These are phyloP conservation scores for Rhinocladiella mackenziei DNA, from an alignment of 2,329 filamentous ascomycete species.

Conservation along the genomic window DNA sequence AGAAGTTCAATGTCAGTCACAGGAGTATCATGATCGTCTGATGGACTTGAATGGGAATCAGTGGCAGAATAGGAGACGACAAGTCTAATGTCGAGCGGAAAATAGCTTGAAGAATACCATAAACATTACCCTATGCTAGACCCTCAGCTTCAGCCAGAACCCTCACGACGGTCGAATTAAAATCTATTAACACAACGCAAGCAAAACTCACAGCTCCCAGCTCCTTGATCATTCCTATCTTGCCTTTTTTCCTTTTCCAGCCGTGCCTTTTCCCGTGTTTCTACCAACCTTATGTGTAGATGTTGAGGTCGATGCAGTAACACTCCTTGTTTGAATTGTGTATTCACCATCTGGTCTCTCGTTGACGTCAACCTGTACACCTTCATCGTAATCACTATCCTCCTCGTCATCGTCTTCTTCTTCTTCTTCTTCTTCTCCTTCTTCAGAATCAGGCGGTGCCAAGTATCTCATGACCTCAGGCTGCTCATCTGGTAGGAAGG, in stretches of 20 bases:
- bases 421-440: conserved; percentile 22
- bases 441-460: conserved; percentile 18
- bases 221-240: too few relatives aligned
- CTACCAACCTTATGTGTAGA: conserved; percentile 5
- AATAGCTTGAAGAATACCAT: too few relatives aligned
- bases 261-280: conserved; percentile 7
- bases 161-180: too few relatives aligned
- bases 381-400: conserved; percentile 22
- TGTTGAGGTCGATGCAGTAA: conserved; percentile 9
- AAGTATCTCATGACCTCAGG: conserved; percentile 26
- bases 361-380: conserved; percentile 22
- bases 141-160: too few relatives aligned
- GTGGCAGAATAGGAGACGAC: too few relatives aligned
- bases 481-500: conserved; percentile 22
- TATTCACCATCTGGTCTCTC: conserved; percentile 22
- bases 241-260: conserved; percentile 20
- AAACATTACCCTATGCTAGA: too few relatives aligned
- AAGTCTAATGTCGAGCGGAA: too few relatives aligned
- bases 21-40: too few relatives aligned
- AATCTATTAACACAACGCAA: conserved; percentile 1
- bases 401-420: conserved; percentile 22
- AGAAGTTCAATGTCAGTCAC: too few relatives aligned
- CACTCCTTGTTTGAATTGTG: conserved; percentile 28
- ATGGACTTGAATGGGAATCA: too few relatives aligned
- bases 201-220: neutral